Percentiles rank a stretch among this genome's conserved stretches.
phyloP scores from a whole-genome alignment of 805 yeast genomes.

The Myxozyma geophila region DNA sequence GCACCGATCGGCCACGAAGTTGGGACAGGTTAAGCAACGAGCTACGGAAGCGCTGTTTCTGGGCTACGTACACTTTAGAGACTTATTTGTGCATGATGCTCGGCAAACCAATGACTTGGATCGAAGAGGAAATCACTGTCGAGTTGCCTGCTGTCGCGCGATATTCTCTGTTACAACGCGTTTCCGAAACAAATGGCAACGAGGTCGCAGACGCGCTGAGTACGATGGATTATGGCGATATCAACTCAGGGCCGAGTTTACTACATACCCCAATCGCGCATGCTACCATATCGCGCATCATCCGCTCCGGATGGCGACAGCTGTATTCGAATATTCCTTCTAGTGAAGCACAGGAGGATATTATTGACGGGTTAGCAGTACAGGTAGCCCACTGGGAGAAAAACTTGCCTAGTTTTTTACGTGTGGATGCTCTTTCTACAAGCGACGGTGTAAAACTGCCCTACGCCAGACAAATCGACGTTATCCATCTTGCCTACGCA shows the following conservation, averaged over 20 bases:
- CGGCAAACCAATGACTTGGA: conserved; percentile 32
- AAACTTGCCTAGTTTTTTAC: conserved; percentile 22
- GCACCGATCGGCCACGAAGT: neutral
- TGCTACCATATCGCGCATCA: conserved; percentile 25
- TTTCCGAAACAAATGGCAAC: conserved; percentile 15
- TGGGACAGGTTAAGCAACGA: conserved; percentile 18
- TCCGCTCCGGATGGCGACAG: conserved; percentile 18
- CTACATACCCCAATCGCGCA: conserved; percentile 30
- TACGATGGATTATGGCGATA: conserved; percentile 12
- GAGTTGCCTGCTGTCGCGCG: conserved; percentile 22
- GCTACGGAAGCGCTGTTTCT: conserved; percentile 27
- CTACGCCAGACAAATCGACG: conserved; percentile 28
- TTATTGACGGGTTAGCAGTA: conserved; percentile 23
- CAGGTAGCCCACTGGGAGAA: conserved; percentile 21
- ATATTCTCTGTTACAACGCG: conserved; percentile 1
- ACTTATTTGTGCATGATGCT: conserved; percentile 34
- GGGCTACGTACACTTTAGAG: conserved; percentile 32
- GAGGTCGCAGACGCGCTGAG: conserved; percentile 25
- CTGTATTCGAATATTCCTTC: conserved; percentile 8
- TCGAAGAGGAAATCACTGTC: conserved; percentile 32
- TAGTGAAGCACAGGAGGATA: conserved; percentile 15
- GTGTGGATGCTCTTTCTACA: neutral
- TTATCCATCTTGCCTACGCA: conserved; percentile 26
- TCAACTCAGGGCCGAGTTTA: conserved; percentile 16
- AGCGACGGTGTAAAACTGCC: conserved; percentile 17